Evolutionary conservation across 164 flowering plant genomes (phyloP).

Genomic region (Vitis vinifera): ASM3070453v1 NC_081811.1:5488001-5488500

Average conservation of each 20-base stretch:
- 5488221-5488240: slow-evolving; percentile 34
- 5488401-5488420: too few species aligned
- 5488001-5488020: background rate
- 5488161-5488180: slow-evolving; percentile 98
- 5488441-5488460: too few species aligned
- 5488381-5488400: too few species aligned
- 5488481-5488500: too few species aligned
- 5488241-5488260: background rate
- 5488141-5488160: slow-evolving; percentile 98
- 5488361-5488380: too few species aligned
- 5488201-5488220: slow-evolving; percentile 74
- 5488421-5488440: too few species aligned
- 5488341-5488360: too few species aligned
- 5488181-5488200: slow-evolving; percentile 66
- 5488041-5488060: background rate
- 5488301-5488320: too few species aligned
- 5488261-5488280: background rate
- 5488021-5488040: background rate
- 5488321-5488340: too few species aligned
- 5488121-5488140: slow-evolving; percentile 95
- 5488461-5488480: too few species aligned
- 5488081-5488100: slow-evolving; percentile 64
- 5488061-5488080: slow-evolving; percentile 6
- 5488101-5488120: slow-evolving; percentile 80
- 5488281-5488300: too few species aligned